Evolutionary conservation across 2,329 filamentous ascomycete species (phyloP).

Genomic region (Colletotrichum graminicola): DNA sequence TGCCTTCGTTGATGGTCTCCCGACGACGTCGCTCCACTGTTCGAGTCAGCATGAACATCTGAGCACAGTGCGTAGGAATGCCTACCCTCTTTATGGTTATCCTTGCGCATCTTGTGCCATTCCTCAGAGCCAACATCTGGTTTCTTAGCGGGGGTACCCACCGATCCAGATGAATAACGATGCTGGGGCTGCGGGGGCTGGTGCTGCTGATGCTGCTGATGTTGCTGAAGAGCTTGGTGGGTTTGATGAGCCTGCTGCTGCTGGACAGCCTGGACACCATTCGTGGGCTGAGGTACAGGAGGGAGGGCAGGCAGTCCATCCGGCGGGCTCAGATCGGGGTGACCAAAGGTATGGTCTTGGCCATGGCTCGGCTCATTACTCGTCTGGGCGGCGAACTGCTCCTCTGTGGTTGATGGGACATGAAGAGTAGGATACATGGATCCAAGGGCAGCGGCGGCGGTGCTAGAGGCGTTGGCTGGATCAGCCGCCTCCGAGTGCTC

Average conservation of each 20-base stretch:
- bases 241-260: conserved; percentile 42
- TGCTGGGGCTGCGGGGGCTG: conserved; percentile 46
- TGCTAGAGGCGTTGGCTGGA: conserved; percentile 67
- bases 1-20: conserved; percentile 98
- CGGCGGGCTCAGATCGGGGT: conserved; percentile 52
- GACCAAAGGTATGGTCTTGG: conserved; percentile 52
- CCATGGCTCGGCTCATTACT: conserved; percentile 52
- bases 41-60: conserved; percentile 44
- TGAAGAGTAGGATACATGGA: conserved; percentile 71
- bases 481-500: conserved; percentile 63
- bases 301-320: conserved; percentile 45
- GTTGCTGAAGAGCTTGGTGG: conserved; percentile 45
- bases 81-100: conserved; percentile 98
- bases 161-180: conserved; percentile 52
- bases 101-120: conserved; percentile 97
- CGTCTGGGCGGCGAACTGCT: conserved; percentile 69
- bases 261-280: conserved; percentile 36
- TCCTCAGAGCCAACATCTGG: conserved; percentile 95
- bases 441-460: conserved; percentile 69
- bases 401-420: conserved; percentile 68
- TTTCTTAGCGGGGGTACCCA: conserved; percentile 68
- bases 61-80: conserved; percentile 20
- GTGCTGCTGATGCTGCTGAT: conserved; percentile 44
- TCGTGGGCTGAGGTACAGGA: conserved; percentile 40
- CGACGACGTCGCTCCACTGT: conserved; percentile 94